These are phyloP conservation scores for Bipolaris sorokiniana DNA, from an alignment of 2,329 filamentous ascomycete species.

Conservation along the genomic window DNA sequence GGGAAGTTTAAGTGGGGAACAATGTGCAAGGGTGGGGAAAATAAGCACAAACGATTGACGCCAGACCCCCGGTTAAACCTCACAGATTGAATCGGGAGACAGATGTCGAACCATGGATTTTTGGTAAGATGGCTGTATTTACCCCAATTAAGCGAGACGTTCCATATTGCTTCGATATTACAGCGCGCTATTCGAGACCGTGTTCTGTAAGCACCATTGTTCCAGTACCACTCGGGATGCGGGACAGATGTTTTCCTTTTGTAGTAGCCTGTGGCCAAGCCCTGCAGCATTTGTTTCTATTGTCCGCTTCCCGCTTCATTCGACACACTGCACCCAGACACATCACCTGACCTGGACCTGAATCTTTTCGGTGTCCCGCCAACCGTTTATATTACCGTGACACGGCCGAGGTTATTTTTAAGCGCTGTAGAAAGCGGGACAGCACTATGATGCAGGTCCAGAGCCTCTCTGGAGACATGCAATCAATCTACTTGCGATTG, in stretches of 20 bases:
- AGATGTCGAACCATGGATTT: slow-evolving; percentile 15
- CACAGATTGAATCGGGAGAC: slow-evolving; percentile 31
- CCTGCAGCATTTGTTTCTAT: slow-evolving; percentile 12
- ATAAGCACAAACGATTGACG: slow-evolving; percentile 19
- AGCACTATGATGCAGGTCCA: slow-evolving; percentile 24
- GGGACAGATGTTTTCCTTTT: slow-evolving; percentile 4
- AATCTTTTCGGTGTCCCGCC: slow-evolving; percentile 8
- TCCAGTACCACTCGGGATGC: slow-evolving; percentile 28
- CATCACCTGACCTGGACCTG: slow-evolving; percentile 38
- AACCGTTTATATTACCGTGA: slow-evolving; percentile 29
- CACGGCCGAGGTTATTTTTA: slow-evolving; percentile 37
- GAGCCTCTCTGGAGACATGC: slow-evolving; percentile 23
- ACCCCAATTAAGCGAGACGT: slow-evolving; percentile 39
- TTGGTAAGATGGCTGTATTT: slow-evolving; percentile 39
- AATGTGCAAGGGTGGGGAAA: slow-evolving; percentile 14
- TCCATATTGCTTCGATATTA: slow-evolving; percentile 37
- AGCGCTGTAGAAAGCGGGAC: slow-evolving; percentile 15
- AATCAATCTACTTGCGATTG: slow-evolving; percentile 33
- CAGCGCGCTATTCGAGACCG: slow-evolving; percentile 40
- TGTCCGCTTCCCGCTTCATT: background rate
- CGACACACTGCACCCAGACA: slow-evolving; percentile 9
- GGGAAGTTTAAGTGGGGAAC: too few relatives aligned
- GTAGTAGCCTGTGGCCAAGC: background rate
- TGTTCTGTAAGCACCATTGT: slow-evolving; percentile 41
- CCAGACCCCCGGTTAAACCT: slow-evolving; percentile 21